Base-by-base conservation (phyloP, 2,329 filamentous ascomycete genomes). In the Dactylellina sp. region DNA sequence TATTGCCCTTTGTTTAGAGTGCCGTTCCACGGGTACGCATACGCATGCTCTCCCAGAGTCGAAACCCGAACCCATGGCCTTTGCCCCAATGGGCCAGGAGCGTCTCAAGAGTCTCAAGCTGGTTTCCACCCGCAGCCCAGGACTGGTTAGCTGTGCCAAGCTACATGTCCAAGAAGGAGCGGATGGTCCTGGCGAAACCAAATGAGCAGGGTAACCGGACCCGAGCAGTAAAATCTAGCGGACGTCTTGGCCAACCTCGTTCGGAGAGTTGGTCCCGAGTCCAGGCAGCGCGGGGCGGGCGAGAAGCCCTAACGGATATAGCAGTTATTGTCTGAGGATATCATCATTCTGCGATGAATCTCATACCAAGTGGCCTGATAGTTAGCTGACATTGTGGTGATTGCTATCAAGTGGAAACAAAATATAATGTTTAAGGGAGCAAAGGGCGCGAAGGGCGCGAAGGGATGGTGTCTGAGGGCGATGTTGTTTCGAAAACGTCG, bases 141-240 rank as follows among this genome's bases (percentile, higher is more conserved):
- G 46, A 20, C 46, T 71, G 59, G 42, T 59, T 52, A 63, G 52
- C 50, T 46, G 12, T 56, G 66, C 59, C 66, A 71, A 71, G 66
- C 18, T 40, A 64, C 50, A 57, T 63, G 57, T 62, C 44, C 59
- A 62, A 59, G 59, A 59, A 46, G 16, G 16, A 57, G 59, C 39
- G 66, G 66, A 35, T 71, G 66, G 66, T 71, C 66, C 66, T 71
- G 59, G 66, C 66, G 57, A 71, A 56, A 57, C 49, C 7, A 46
- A 28, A 47, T 40, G 14, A 37, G 52, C 68, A 20, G 32, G 68
- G 68, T 60, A 72, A 63, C 44, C 52, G 52, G 68, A 72, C 68
- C 53, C 68, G 68, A 72, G 40, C 46, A 37, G n/a, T 46, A 60
- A 22, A 46, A 71, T 60, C 59, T 49, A 44, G 50, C 52, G 46